Evolutionary conservation across 2,329 filamentous ascomycete species (phyloP), one percentile per base, ranked within the genome.

Genomic region (Alternaria triticina): DNA sequence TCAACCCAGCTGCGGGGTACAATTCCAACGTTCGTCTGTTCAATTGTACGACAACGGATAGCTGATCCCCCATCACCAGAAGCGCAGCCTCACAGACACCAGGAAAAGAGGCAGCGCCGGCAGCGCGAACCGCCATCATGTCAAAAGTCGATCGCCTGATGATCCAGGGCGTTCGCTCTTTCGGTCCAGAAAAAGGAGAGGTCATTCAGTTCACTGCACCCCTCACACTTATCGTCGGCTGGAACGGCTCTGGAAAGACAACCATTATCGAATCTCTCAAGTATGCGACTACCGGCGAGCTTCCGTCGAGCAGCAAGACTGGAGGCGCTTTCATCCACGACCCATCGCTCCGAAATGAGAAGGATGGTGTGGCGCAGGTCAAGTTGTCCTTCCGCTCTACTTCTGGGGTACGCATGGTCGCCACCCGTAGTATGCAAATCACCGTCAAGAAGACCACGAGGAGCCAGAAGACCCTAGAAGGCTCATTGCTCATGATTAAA

Each of bases 231-330:
- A 99, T 99, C 71, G 96, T 99, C 62, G 96, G 96, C 62, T 93
- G 94, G 81, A 99, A 99, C 83, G 96, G 96, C 59, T 98, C 95
- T 1, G 96, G 96, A 66, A 99, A 99, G 83, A 99, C 96, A 10
- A 98, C 96, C 61, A 97, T 99, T 77, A 99, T 99, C 81, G 96
- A 99, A 81, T 97, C 94, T 79, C 91, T 99, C 75, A 97, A 97
- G 78, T 99, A 97, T 89, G 94, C 93, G 56, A 97, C 96, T 17
- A 97, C 94, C 8, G 96, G 96, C 60, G 92, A 96, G 74, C 87
- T 97, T 51, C 96, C 96, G 2, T 93, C 96, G 30, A 97, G 97
- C 83, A 94, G 90, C 77, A 89, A 87, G 83, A 91, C 90, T 71
- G 91, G 91, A 27, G 94, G 94, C 30, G 94, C 95, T 54, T 99